Percentiles rank a stretch among this genome's conserved stretches.
Conservation (phyloP, 2,329 filamentous ascomycete species). For the Thelonectria blattea region DNA sequence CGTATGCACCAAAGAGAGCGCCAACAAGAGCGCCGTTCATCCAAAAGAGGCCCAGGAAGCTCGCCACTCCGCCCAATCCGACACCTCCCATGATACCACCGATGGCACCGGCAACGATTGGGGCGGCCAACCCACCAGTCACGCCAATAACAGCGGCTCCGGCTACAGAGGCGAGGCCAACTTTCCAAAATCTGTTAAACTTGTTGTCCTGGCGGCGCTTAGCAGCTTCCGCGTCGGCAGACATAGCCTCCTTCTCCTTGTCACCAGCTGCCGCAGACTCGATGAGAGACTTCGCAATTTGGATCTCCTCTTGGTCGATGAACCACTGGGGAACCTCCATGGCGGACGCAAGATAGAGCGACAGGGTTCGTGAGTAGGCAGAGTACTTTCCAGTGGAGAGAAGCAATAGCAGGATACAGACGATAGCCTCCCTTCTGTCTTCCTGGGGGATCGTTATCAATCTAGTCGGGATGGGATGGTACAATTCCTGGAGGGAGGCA, state of each 20-base stretch:
- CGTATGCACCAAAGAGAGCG: conserved; percentile 87
- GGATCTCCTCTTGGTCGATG: conserved; percentile 73
- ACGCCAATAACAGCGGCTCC: conserved; percentile 91
- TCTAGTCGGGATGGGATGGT: conserved; percentile 59
- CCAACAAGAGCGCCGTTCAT: conserved; percentile 87
- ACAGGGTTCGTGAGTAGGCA: conserved; percentile 72
- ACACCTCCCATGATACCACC: conserved; percentile 85
- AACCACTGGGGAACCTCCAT: conserved; percentile 66
- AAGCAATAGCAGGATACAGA: conserved; percentile 72
- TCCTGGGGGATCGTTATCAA: conserved; percentile 62
- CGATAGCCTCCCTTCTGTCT: conserved; percentile 68
- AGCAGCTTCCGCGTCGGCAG: conserved; percentile 76
- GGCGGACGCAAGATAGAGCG: conserved; percentile 71
- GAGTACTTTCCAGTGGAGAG: conserved; percentile 77
- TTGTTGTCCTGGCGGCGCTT: conserved; percentile 76
- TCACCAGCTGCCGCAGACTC: conserved; percentile 62
- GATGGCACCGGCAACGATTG: conserved; percentile 83
- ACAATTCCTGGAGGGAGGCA: conserved; percentile 55
- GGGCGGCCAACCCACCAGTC: conserved; percentile 89
- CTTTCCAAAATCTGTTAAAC: conserved; percentile 80
- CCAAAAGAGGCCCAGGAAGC: conserved; percentile 84
- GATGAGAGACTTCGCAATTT: conserved; percentile 77
- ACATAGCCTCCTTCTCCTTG: conserved; percentile 58
- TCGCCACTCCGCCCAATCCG: conserved; percentile 83
- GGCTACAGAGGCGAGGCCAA: conserved; percentile 85